Evolutionary conservation across 129 eudicot genomes (phyloP).

Genomic region (Flaveria brownii): DNA sequence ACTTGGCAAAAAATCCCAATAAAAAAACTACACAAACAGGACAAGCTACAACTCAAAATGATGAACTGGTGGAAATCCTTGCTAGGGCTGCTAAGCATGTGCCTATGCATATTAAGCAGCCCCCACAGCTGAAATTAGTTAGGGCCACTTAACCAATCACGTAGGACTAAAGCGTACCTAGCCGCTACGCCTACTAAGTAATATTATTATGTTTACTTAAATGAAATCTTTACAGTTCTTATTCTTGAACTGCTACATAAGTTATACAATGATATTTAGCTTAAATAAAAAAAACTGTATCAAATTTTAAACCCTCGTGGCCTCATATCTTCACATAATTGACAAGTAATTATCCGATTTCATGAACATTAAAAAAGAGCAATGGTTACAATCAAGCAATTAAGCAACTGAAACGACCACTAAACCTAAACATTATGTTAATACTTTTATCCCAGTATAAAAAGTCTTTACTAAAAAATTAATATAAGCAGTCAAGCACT

Average conservation of each 20-base stretch:
- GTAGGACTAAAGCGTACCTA: not conserved
- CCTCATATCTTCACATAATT: constrained; percentile 2
- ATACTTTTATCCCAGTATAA: constrained; percentile 3
- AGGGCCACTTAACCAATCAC: not conserved
- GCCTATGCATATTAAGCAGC: not conserved
- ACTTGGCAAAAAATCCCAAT: not conserved
- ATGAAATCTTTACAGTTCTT: not conserved
- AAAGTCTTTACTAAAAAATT: not conserved
- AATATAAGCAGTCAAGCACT: not conserved
- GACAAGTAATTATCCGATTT: not conserved
- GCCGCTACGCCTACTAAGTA: not conserved
- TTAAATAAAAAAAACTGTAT: not conserved
- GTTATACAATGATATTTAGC: not conserved
- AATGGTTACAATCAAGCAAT: not conserved
- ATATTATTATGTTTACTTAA: not conserved
- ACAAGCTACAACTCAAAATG: constrained; percentile 1
- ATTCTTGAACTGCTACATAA: not conserved
- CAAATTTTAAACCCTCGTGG: not conserved
- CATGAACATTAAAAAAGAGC: constrained; percentile 14
- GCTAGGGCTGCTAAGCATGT: not conserved
- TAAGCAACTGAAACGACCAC: not conserved
- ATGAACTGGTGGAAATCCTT: not conserved
- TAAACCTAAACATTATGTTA: constrained; percentile 3
- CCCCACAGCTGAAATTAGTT: not conserved
- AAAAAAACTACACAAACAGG: not conserved